Evolutionary conservation across 176 grass and related monocot genomes (phyloP).

Genomic region (Paspalum vaginatum): DNA sequence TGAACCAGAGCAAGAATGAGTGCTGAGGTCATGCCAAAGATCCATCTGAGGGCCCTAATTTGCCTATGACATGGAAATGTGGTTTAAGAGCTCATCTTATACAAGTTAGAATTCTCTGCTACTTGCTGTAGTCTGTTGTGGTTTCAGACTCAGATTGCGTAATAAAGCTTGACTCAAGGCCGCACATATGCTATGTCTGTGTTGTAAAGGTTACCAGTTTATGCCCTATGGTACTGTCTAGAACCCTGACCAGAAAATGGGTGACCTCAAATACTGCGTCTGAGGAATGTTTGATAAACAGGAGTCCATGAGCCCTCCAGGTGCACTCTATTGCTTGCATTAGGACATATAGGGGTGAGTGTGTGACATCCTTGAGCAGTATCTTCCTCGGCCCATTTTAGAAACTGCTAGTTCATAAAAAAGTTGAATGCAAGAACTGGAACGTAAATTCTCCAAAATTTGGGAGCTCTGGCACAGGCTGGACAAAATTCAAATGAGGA

Average conservation of each 20-base stretch:
- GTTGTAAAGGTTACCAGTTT: neutral
- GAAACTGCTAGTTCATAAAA: neutral
- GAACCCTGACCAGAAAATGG: neutral
- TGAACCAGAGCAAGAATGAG: too few relatives aligned
- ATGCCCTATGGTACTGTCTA: neutral
- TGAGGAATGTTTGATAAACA: neutral
- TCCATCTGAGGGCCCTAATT: too few relatives aligned
- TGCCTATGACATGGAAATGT: too few relatives aligned
- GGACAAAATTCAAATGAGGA: neutral
- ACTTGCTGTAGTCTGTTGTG: neutral
- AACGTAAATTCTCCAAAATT: neutral
- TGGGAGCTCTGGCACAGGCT: neutral
- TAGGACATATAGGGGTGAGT: neutral
- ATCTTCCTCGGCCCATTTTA: neutral
- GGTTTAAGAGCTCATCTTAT: too few relatives aligned
- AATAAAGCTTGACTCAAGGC: neutral
- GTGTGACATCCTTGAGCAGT: neutral
- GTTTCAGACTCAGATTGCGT: neutral
- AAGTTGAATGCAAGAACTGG: neutral
- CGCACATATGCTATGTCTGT: neutral
- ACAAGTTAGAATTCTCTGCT: too few relatives aligned
- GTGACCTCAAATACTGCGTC: neutral
- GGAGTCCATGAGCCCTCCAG: neutral
- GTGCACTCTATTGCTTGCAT: neutral
- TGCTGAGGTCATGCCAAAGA: too few relatives aligned